A percentile compares a stretch with the other conserved stretches of the same genome.
Evolutionary conservation across 1,284 basidiomycete genomes (phyloP).

Genomic region (Dichomitus squalens): DNA sequence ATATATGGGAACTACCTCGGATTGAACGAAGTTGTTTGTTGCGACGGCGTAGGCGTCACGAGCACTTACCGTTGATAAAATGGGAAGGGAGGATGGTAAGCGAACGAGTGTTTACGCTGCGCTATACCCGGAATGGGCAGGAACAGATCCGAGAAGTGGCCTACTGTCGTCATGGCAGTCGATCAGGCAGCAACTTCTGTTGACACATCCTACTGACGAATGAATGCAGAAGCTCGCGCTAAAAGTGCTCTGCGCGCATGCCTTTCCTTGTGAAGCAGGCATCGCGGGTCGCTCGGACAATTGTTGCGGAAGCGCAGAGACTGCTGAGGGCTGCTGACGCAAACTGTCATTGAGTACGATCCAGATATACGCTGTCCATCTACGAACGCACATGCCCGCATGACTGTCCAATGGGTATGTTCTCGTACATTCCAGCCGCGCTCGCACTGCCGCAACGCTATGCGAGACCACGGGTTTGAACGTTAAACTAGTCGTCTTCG

Average conservation of each 20-base stretch:
- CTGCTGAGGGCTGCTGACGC: constrained; percentile 11
- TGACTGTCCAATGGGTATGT: constrained; percentile 1
- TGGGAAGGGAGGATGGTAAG: not conserved
- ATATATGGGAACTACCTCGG: constrained; percentile 20
- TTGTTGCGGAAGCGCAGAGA: not conserved
- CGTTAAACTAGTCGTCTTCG: constrained; percentile 45
- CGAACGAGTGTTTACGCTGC: not conserved
- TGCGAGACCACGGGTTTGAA: not conserved
- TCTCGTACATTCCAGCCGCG: not conserved
- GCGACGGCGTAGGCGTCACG: constrained; percentile 2
- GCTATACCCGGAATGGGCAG: not conserved
- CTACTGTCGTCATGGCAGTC: not conserved
- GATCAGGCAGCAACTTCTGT: not conserved
- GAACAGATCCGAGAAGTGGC: not conserved
- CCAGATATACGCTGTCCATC: constrained; percentile 10
- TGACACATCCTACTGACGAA: not conserved
- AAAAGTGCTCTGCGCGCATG: not conserved
- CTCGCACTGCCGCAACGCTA: not conserved
- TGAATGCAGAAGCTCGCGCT: constrained; percentile 5
- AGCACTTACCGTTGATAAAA: not conserved
- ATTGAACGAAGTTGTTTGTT: not conserved
- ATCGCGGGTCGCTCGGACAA: constrained; percentile 4
- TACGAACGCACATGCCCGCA: constrained; percentile 3
- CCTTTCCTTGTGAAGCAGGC: not conserved
- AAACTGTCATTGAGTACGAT: constrained; percentile 7